Evolutionary conservation across 352 stramenopile species (phyloP).

Genomic region (Phytophthora idaei): DNA sequence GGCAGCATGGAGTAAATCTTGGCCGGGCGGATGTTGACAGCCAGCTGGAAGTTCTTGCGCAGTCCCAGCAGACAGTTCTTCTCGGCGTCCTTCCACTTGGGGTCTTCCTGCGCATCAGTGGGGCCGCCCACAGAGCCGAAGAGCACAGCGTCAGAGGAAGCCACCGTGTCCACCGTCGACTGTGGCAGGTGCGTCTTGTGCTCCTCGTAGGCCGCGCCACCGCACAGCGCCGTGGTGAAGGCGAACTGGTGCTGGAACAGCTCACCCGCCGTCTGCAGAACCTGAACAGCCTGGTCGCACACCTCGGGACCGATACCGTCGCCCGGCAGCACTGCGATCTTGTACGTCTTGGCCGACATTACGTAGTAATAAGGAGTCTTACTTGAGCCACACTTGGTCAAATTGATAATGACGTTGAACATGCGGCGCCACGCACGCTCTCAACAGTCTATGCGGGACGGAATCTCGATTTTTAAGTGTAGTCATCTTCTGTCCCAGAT

Average conservation of each 20-base stretch:
- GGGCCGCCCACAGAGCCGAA: constrained; percentile 97
- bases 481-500: background rate
- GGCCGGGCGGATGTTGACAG: constrained; percentile 97
- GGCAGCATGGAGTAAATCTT: constrained; percentile 98
- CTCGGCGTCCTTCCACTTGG: constrained; percentile 90
- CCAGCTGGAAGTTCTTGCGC: constrained; percentile 97
- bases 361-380: constrained; percentile 32
- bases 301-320: constrained; percentile 99
- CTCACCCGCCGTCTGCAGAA: constrained; percentile 83
- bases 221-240: constrained; percentile 95
- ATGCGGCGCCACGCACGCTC: background rate
- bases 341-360: constrained; percentile 49
- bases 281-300: constrained; percentile 92
- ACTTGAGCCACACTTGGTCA: constrained; percentile 6
- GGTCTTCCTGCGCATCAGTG: constrained; percentile 89
- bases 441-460: background rate
- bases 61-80: constrained; percentile 98
- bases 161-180: constrained; percentile 93
- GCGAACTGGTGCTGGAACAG: constrained; percentile 92
- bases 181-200: constrained; percentile 94
- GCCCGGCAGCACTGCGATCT: constrained; percentile 96
- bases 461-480: background rate
- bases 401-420: constrained; percentile 28
- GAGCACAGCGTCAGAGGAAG: constrained; percentile 90
- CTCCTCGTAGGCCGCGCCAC: constrained; percentile 94